Conservation (phyloP, 148 eudicot species). For the Camellia lanceoleosa region DNA sequence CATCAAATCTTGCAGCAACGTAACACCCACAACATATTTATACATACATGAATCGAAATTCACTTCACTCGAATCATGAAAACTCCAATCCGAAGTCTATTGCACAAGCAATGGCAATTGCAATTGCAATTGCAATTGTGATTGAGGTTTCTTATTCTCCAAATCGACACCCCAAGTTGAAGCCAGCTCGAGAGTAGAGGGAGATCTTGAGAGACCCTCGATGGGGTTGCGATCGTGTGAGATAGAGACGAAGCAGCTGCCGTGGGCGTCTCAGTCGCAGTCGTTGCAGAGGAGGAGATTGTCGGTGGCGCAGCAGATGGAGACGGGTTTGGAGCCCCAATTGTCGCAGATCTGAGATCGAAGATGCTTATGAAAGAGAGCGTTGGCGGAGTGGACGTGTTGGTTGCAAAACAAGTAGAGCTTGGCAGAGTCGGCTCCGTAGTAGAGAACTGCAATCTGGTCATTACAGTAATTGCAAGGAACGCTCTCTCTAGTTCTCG, state of each 20-base stretch:
- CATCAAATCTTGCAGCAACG: not conserved
- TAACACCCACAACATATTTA: not conserved
- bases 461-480: constrained; percentile 65
- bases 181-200: constrained; percentile 43
- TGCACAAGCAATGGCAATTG: not conserved
- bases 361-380: constrained; percentile 67
- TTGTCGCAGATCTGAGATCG: constrained; percentile 44
- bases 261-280: constrained; percentile 31
- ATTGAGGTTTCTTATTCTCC: not conserved
- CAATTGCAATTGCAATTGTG: too few relatives aligned
- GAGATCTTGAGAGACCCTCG: constrained; percentile 53
- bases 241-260: constrained; percentile 4
- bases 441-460: constrained; percentile 47
- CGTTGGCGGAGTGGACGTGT: constrained; percentile 81
- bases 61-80: not conserved
- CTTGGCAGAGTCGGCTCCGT: constrained; percentile 76
- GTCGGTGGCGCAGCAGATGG: not conserved
- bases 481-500: not conserved
- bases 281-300: constrained; percentile 5
- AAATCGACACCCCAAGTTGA: constrained; percentile 46
- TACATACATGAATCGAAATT: not conserved
- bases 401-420: constrained; percentile 71
- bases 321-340: constrained; percentile 26
- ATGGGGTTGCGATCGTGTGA: constrained; percentile 36
- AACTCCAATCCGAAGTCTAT: not conserved